A percentile compares a stretch with the other conserved stretches of the same genome.
These are phyloP conservation scores for Cutaneotrichosporon mucoides DNA, from an alignment of 1,284 basidiomycete genomes.

Conservation along the genomic window DNA sequence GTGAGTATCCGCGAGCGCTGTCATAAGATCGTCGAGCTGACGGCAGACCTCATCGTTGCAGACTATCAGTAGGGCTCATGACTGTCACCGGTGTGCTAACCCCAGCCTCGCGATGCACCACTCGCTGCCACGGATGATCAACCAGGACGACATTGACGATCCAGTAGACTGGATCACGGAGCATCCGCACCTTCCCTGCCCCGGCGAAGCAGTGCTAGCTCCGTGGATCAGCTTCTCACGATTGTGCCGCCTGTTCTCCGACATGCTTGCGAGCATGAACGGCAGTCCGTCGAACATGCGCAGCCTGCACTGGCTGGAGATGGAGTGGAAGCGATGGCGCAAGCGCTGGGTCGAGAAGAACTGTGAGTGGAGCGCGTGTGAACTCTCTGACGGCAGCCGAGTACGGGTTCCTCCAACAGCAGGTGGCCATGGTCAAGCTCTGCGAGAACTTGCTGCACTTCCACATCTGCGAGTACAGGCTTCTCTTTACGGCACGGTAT, in stretches of 20 bases:
- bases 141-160: constrained; percentile 25
- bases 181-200: constrained; percentile 30
- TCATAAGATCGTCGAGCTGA: neutral
- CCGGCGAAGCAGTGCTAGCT: constrained; percentile 33
- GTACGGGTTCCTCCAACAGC: constrained; percentile 19
- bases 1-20: constrained; percentile 10
- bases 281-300: constrained; percentile 26
- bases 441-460: constrained; percentile 24
- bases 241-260: constrained; percentile 25
- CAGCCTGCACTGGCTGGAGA: constrained; percentile 28
- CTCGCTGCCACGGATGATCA: constrained; percentile 29
- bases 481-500: constrained; percentile 24
- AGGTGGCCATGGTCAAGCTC: constrained; percentile 23
- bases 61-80: constrained; percentile 25
- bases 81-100: neutral
- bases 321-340: constrained; percentile 29
- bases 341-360: constrained; percentile 28
- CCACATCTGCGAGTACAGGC: constrained; percentile 29
- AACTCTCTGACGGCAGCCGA: constrained; percentile 12
- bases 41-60: constrained; percentile 26
- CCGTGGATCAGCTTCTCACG: constrained; percentile 30
- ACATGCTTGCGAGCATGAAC: constrained; percentile 29
- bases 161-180: constrained; percentile 31
- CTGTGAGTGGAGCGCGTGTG: constrained; percentile 12
- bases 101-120: constrained; percentile 27